Evolutionary conservation across 2,329 filamentous ascomycete species (phyloP).

Genomic region (Orbilia oligospora): DNA sequence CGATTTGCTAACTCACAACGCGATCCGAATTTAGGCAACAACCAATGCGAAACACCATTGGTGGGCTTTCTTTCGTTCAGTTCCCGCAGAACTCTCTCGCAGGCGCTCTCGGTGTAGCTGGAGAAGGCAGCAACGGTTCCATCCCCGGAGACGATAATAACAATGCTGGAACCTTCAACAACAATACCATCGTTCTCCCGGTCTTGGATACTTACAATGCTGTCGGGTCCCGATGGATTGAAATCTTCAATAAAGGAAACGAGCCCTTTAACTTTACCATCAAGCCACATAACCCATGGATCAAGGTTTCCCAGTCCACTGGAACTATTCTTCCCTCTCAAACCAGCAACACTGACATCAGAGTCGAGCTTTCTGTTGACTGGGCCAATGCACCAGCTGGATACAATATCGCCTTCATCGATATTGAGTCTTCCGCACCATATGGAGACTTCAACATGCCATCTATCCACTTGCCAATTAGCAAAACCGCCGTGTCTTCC

Average conservation of each 20-base stretch:
- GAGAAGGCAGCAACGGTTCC: constrained; percentile 77
- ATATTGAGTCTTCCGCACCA: constrained; percentile 64
- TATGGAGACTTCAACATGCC: constrained; percentile 66
- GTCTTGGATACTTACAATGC: constrained; percentile 74
- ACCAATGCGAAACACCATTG: constrained; percentile 78
- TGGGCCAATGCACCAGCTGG: constrained; percentile 70
- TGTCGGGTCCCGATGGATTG: constrained; percentile 72
- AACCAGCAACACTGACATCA: constrained; percentile 69
- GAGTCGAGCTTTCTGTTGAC: constrained; percentile 73
- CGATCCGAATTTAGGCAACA: constrained; percentile 75
- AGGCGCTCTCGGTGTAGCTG: constrained; percentile 75
- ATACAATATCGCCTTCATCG: constrained; percentile 66
- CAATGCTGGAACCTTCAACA: constrained; percentile 71
- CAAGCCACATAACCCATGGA: constrained; percentile 70
- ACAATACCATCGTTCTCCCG: constrained; percentile 72
- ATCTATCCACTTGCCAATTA: constrained; percentile 72
- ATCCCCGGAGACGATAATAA: constrained; percentile 78
- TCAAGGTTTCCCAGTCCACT: constrained; percentile 70
- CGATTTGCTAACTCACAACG: constrained; percentile 68
- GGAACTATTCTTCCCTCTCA: constrained; percentile 70
- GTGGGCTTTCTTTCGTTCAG: constrained; percentile 75
- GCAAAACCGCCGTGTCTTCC: constrained; percentile 69
- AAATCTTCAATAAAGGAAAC: constrained; percentile 75
- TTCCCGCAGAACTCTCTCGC: constrained; percentile 73
- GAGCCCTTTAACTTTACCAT: constrained; percentile 72